These are phyloP conservation scores for Psilocybe azurescens DNA, from an alignment of 768 basidiomycete genomes.

Conservation along the genomic window DNA sequence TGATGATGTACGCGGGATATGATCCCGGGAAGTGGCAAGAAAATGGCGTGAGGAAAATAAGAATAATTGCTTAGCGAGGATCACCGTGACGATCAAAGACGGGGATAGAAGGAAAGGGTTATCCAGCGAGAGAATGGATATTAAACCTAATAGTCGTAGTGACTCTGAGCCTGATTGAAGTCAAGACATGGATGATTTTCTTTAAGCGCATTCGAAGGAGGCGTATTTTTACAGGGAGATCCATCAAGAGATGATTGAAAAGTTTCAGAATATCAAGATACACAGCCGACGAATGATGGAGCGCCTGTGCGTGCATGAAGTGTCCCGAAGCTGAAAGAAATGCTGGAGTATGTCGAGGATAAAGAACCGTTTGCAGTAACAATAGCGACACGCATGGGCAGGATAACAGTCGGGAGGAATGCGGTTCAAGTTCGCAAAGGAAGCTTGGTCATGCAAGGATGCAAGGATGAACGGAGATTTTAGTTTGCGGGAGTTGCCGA, in stretches of 20 bases:
- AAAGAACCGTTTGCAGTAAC: not conserved
- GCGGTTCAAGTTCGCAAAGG: slow-evolving; percentile 8
- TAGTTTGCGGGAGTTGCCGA: not conserved
- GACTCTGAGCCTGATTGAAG: too few species aligned
- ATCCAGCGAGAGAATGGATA: not conserved
- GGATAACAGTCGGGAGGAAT: slow-evolving; percentile 5
- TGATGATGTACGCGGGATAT: not conserved
- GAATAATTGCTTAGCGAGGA: not conserved
- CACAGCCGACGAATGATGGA: too few species aligned
- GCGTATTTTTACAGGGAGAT: too few species aligned
- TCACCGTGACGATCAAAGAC: slow-evolving; percentile 2
- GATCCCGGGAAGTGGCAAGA: not conserved
- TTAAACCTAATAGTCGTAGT: not conserved
- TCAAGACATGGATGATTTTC: not conserved
- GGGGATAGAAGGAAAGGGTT: not conserved
- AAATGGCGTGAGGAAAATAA: not conserved
- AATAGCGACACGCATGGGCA: not conserved
- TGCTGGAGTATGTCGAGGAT: not conserved
- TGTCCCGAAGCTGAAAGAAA: not conserved
- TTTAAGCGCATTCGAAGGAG: not conserved
- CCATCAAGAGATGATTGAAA: too few species aligned
- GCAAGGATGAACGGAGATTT: not conserved
- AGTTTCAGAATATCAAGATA: too few species aligned
- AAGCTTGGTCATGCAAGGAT: not conserved
- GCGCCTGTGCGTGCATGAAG: not conserved